A percentile compares a stretch with the other conserved stretches of the same genome.
These are phyloP conservation scores for Alternaria sp. DNA, from an alignment of 2,329 filamentous ascomycete species.

Conservation along the genomic window DNA sequence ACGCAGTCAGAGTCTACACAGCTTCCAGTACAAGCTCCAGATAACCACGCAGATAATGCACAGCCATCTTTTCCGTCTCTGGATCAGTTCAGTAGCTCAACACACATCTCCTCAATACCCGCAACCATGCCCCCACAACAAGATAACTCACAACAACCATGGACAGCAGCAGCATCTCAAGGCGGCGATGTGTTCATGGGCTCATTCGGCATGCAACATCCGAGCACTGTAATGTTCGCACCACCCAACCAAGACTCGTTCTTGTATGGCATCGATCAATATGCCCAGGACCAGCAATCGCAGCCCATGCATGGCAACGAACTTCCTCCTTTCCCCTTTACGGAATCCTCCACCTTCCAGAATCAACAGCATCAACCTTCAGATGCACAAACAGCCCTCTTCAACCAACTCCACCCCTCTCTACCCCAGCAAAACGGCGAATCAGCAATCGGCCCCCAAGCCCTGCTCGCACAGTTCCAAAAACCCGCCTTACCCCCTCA, in stretches of 20 bases:
- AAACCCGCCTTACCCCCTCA: slow-evolving; percentile 22
- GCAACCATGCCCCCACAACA: slow-evolving; percentile 21
- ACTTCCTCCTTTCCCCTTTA: slow-evolving; percentile 35
- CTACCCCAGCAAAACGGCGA: slow-evolving; percentile 12
- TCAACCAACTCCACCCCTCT: slow-evolving; percentile 28
- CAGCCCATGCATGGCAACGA: slow-evolving; percentile 19
- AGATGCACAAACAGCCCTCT: slow-evolving; percentile 30
- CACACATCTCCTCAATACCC: slow-evolving; percentile 21
- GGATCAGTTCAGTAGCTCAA: slow-evolving; percentile 14
- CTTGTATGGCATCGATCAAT: slow-evolving; percentile 49
- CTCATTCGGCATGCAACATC: slow-evolving; percentile 30
- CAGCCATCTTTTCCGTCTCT: slow-evolving; percentile 6
- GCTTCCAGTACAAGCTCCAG: neutral
- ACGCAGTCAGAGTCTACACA: slow-evolving; percentile 9
- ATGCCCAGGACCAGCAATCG: slow-evolving; percentile 28
- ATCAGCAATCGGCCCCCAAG: slow-evolving; percentile 22
- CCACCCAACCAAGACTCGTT: slow-evolving; percentile 44
- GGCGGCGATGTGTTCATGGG: slow-evolving; percentile 33
- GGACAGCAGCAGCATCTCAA: slow-evolving; percentile 32
- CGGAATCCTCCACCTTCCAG: slow-evolving; percentile 23
- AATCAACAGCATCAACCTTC: slow-evolving; percentile 23
- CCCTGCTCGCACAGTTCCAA: slow-evolving; percentile 32
- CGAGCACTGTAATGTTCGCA: slow-evolving; percentile 42
- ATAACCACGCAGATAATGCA: neutral
- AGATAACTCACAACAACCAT: slow-evolving; percentile 23